phyloP scores from a whole-genome alignment of 306 rosid species.

The Inga leiocalycina region DNA sequence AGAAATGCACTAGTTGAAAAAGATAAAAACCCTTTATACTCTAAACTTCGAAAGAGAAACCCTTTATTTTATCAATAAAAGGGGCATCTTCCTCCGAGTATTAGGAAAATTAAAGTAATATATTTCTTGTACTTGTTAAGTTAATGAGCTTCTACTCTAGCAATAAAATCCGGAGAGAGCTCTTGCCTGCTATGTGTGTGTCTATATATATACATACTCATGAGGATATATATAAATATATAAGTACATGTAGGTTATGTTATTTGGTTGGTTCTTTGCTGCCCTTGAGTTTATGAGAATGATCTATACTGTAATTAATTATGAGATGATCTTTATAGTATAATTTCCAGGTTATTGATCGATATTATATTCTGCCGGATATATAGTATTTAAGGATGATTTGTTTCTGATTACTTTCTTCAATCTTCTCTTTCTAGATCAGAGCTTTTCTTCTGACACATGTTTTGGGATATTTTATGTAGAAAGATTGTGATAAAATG shows the following conservation, averaged over 20 bases:
- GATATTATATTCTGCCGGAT: not conserved
- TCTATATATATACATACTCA: too few species aligned
- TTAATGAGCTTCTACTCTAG: not conserved
- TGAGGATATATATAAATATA: not conserved
- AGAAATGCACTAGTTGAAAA: accelerated
- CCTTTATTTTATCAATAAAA: too few species aligned
- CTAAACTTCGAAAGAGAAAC: too few species aligned
- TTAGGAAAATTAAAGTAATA: not conserved
- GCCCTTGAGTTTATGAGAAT: not conserved
- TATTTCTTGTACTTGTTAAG: not conserved
- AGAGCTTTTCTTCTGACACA: not conserved
- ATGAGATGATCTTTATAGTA: not conserved
- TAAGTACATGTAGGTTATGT: not conserved
- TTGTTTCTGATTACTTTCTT: not conserved
- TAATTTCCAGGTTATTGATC: not conserved
- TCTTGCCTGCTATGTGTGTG: not conserved
- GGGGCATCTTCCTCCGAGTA: not conserved
- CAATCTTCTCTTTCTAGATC: not conserved
- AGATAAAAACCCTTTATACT: too few species aligned
- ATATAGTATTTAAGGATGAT: not conserved
- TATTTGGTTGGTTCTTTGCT: not conserved
- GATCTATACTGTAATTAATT: not conserved
- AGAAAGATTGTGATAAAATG: not conserved
- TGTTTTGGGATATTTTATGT: not conserved
- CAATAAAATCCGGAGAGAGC: not conserved